Evolutionary conservation across 1,284 basidiomycete species (phyloP).

Genomic region (Salmacisia buchloeana): DNA sequence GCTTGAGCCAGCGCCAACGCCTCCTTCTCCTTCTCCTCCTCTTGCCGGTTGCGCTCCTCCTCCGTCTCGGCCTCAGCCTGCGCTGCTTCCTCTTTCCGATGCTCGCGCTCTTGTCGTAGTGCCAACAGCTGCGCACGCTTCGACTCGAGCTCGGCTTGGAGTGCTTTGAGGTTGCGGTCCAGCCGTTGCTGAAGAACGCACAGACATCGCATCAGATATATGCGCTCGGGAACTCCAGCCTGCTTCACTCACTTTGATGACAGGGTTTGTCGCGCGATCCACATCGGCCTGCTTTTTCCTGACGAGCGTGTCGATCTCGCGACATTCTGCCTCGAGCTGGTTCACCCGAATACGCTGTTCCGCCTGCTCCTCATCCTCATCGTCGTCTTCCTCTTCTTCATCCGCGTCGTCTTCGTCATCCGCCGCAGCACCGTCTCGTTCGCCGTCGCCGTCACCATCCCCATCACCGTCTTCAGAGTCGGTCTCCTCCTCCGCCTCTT

Average conservation of each 20-base stretch:
- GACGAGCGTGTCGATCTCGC: slow-evolving; percentile 46
- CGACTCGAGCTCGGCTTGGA: slow-evolving; percentile 41
- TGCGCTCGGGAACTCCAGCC: neutral
- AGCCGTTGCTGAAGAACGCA: slow-evolving; percentile 37
- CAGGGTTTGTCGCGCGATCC: slow-evolving; percentile 41
- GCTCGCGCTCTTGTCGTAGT: slow-evolving; percentile 37
- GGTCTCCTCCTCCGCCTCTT: slow-evolving; percentile 56
- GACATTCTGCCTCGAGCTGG: slow-evolving; percentile 47
- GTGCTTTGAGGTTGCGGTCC: slow-evolving; percentile 40
- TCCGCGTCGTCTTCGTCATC: slow-evolving; percentile 73
- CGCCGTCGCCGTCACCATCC: slow-evolving; percentile 8
- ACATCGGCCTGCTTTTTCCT: slow-evolving; percentile 44
- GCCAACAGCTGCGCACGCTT: slow-evolving; percentile 44
- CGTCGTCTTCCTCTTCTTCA: slow-evolving; percentile 61
- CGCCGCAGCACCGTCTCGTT: slow-evolving; percentile 54
- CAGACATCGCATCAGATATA: neutral
- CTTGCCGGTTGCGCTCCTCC: slow-evolving; percentile 2
- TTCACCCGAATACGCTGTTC: slow-evolving; percentile 44
- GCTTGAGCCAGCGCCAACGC: slow-evolving; percentile 13
- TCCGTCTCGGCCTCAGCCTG: slow-evolving; percentile 3
- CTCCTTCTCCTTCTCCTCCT: slow-evolving; percentile 10
- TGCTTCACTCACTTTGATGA: slow-evolving; percentile 32
- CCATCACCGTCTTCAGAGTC: slow-evolving; percentile 50
- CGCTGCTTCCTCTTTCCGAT: slow-evolving; percentile 22
- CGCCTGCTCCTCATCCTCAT: slow-evolving; percentile 41